Conservation (phyloP, 139 green algal genomes). For the Chlorella sp. region DNA sequence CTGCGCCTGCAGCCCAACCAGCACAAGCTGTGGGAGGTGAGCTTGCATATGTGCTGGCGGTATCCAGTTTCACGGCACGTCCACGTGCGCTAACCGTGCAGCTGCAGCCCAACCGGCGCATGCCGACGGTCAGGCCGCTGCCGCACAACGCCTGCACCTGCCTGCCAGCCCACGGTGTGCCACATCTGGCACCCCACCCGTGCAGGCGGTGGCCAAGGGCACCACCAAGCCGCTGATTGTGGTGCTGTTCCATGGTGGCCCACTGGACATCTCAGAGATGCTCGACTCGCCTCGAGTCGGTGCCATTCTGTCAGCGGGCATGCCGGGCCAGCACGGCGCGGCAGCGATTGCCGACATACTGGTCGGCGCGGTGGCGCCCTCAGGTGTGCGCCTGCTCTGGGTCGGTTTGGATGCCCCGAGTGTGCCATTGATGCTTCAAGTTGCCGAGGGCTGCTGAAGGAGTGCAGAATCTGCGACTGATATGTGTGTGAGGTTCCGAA, state of each 20-base stretch:
- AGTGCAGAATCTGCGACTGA: too few species aligned
- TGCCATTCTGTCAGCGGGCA: slow-evolving; percentile 48
- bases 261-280: slow-evolving; percentile 44
- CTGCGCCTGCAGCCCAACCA: slow-evolving; percentile 10
- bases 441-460: too few species aligned
- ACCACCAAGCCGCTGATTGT: slow-evolving; percentile 45
- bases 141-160: too few species aligned
- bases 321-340: slow-evolving; percentile 50
- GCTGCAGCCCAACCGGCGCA: too few species aligned
- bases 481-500: too few species aligned
- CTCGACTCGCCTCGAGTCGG: slow-evolving; percentile 20
- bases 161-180: too few species aligned
- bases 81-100: too few species aligned
- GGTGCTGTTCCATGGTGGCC: slow-evolving; percentile 50
- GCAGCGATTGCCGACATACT: slow-evolving; percentile 44
- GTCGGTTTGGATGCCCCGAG: too few species aligned
- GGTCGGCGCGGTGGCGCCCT: slow-evolving; percentile 35
- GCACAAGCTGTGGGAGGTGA: slow-evolving; percentile 5
- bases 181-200: not conserved
- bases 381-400: slow-evolving; percentile 31
- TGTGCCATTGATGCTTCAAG: slow-evolving; percentile 34
- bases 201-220: slow-evolving; percentile 10
- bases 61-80: too few species aligned
- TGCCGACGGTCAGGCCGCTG: too few species aligned
- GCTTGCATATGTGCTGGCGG: not conserved